Evolutionary conservation across 257 asterid genomes (phyloP), one percentile per base, ranked within the genome.

Genomic region (Nicotiana otophora): DNA sequence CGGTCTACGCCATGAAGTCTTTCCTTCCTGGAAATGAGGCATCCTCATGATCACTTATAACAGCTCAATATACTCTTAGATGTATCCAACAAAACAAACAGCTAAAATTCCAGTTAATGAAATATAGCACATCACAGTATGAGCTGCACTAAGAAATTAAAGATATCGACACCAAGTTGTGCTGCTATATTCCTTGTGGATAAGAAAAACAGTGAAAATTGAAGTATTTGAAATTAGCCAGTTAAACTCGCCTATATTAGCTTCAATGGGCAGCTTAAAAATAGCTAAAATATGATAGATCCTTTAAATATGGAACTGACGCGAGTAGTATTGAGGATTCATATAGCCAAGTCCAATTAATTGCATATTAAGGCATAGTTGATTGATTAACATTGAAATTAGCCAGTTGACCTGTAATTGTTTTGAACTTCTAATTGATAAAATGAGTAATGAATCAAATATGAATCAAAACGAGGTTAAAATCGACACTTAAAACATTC

Each of bases 1-100:
- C 39, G 94, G 98, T 88, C 89, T 90, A 82, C 79, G 72, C 88
- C 88, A 90, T 84, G 84, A 87, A 82, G 84, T 87, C 81, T 88
- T 90, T 77, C 58, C 86, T 74, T 91, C 98, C 82, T 81, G 42
- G 80, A 3, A 74, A 48, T n/a, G 14, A 48, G 4, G 39, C 15
- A 74, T 48, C 80, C 80, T 7, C 26, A 48, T 26, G 36, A 74
- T 48, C 26, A 48, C 42, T 48, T 23, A 46, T 58, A 46, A 48
- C 14, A 72, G 39, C 36, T 72, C 79, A 72, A 12, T 72, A 74
- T 48, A 48, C 62, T 42, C 19, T 48, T 31, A 20, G 36, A 72
- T 72, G 36, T 46, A 46, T 23, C 8, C 34, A 23, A 3, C 4
- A 2, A 23, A 42, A 72, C 61, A 48, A 48, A 74, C 26, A 74